These are phyloP conservation scores for Sophora flavescens DNA, from an alignment of 306 rosid genomes.

Conservation along the genomic window DNA sequence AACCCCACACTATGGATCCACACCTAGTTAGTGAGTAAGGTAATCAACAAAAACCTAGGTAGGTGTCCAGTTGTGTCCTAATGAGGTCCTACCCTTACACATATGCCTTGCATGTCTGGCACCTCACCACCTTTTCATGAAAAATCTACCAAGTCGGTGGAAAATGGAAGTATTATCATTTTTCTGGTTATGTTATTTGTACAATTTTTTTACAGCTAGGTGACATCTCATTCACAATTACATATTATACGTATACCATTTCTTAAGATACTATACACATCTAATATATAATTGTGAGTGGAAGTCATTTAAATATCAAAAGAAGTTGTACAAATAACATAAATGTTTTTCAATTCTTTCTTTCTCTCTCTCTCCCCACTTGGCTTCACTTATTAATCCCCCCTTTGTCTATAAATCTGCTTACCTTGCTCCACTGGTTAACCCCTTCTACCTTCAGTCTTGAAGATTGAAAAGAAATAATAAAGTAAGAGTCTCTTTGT, in stretches of 20 bases:
- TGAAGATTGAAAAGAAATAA: conserved; percentile 58
- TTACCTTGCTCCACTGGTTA: conserved; percentile 52
- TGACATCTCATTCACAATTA: too few species aligned
- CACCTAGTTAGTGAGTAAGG: background rate
- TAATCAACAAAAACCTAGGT: background rate
- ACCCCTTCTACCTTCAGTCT: conserved; percentile 52
- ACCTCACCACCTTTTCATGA: conserved; percentile 58
- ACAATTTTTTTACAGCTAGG: too few species aligned
- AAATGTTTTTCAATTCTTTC: conserved; percentile 2
- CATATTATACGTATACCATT: too few species aligned
- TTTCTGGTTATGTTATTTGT: too few species aligned
- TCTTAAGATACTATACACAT: too few species aligned
- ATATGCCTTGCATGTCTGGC: conserved; percentile 60
- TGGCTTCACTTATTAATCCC: conserved; percentile 31
- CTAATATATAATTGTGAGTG: too few species aligned
- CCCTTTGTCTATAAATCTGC: conserved; percentile 65
- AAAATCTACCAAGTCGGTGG: conserved; percentile 56
- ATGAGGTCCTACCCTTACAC: conserved; percentile 45
- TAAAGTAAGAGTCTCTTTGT: conserved; percentile 51
- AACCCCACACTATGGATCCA: conserved; percentile 37
- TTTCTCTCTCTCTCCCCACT: conserved; percentile 18
- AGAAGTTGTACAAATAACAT: too few species aligned
- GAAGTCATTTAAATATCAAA: too few species aligned
- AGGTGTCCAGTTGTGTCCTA: conserved; percentile 58
- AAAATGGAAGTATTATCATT: conserved; percentile 45